phyloP scores from a whole-genome alignment of 2,329 filamentous ascomycete species.

The Ophiostoma sp. region DNA sequence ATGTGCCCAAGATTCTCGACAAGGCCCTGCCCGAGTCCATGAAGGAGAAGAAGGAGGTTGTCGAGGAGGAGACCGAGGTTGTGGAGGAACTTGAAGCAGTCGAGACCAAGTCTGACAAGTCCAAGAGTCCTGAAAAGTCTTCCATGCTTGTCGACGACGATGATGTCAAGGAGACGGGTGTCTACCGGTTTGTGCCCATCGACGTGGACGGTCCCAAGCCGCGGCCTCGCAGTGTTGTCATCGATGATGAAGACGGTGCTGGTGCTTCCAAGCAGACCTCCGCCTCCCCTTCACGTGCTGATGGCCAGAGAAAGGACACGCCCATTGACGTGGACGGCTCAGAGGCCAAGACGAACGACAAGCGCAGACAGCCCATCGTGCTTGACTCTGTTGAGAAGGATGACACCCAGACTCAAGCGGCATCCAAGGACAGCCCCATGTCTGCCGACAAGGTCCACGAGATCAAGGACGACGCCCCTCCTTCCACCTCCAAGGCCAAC shows the following conservation, averaged over 20 bases:
- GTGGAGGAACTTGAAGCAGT: not conserved
- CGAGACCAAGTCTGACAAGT: not conserved
- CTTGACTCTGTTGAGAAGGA: constrained; percentile 16
- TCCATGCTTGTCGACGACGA: not conserved
- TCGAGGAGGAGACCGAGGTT: not conserved
- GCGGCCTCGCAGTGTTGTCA: not conserved
- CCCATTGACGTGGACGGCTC: constrained; percentile 16
- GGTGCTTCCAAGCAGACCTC: not conserved
- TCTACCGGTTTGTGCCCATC: not conserved
- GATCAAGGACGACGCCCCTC: not conserved
- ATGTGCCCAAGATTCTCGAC: constrained; percentile 65
- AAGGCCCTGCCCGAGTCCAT: constrained; percentile 16
- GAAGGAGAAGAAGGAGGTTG: not conserved
- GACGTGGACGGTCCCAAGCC: constrained; percentile 10
- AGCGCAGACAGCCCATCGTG: not conserved
- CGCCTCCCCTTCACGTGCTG: not conserved
- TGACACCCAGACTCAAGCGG: not conserved
- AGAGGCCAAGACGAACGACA: not conserved
- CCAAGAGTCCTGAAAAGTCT: not conserved
- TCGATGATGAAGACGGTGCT: not conserved
- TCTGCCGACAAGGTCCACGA: not conserved
- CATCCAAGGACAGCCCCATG: not conserved
- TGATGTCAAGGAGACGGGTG: not conserved
- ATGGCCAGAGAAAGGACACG: constrained; percentile 8
- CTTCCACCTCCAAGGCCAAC: not conserved